phyloP scores from a whole-genome alignment of 768 basidiomycete genomes.

The Pulveroboletus sp. region DNA sequence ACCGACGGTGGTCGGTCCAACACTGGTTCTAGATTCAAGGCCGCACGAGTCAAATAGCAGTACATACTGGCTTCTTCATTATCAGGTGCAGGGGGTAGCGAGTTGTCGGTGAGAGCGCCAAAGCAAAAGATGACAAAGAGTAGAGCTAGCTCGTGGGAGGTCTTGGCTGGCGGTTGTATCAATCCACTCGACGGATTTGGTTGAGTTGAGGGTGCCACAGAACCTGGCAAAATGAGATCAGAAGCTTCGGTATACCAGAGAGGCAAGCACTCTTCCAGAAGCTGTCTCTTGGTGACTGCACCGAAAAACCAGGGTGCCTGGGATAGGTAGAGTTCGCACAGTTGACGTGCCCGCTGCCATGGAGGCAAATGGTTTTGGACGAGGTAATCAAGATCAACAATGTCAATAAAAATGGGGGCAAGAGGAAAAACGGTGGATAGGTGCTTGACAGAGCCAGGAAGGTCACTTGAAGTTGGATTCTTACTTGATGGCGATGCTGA shows the following conservation, averaged over 20 bases:
- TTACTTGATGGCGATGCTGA: neutral
- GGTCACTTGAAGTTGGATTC: conserved; percentile 9
- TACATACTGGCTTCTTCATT: conserved; percentile 50
- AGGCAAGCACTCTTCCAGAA: conserved; percentile 62
- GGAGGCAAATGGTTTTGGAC: conserved; percentile 50
- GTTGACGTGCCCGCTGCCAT: conserved; percentile 51
- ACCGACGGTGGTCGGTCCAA: conserved; percentile 69
- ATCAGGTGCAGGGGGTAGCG: conserved; percentile 47
- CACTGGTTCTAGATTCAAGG: conserved; percentile 62
- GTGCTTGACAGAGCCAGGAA: conserved; percentile 22
- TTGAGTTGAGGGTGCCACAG: conserved; percentile 21
- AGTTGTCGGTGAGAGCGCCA: conserved; percentile 54
- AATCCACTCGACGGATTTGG: neutral
- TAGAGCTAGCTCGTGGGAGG: conserved; percentile 59
- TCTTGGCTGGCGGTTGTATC: conserved; percentile 19
- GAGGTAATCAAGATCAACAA: conserved; percentile 43
- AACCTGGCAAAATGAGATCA: conserved; percentile 22
- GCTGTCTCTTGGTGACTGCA: conserved; percentile 57
- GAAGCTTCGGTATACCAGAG: conserved; percentile 56
- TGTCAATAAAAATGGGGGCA: conserved; percentile 32
- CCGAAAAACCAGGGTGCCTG: conserved; percentile 80
- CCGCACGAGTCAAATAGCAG: conserved; percentile 58
- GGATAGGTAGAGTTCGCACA: conserved; percentile 68
- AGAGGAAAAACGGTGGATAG: conserved; percentile 48
- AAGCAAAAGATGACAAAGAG: conserved; percentile 60